Conservation (phyloP, 306 rosid species). For the Spatholobus suberectus region DNA sequence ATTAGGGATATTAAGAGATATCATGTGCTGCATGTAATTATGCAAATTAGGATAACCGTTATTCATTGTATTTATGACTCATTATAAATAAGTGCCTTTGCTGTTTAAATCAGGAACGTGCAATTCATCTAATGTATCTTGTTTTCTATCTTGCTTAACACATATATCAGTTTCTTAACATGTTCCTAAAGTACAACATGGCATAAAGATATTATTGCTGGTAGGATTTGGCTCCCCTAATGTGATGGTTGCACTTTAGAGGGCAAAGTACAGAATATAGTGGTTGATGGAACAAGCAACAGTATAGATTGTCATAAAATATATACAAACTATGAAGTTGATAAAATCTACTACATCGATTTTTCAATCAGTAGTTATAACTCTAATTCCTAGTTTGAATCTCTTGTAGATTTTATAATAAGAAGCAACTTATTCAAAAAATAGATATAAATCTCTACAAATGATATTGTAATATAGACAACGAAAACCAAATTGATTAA, state of each 20-base stretch:
- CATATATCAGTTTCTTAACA: constrained; percentile 20
- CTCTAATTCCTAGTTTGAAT: constrained; percentile 3
- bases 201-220: not conserved
- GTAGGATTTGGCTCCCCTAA: not conserved
- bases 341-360: not conserved
- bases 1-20: not conserved
- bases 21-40: not conserved
- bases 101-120: not conserved
- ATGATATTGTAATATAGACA: not conserved
- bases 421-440: constrained; percentile 13
- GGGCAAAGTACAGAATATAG: not conserved
- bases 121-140: not conserved
- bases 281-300: not conserved
- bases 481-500: constrained; percentile 29
- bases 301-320: not conserved
- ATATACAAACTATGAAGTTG: not conserved
- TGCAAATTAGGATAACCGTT: constrained; percentile 4
- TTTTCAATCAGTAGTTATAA: not conserved
- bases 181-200: constrained; percentile 19
- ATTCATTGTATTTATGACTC: not conserved
- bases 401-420: constrained; percentile 30
- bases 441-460: not conserved
- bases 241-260: not conserved
- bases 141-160: not conserved
- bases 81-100: not conserved